Evolutionary conservation across 2,329 filamentous ascomycete genomes (phyloP).

Genomic region (Leptoxyphium fumago): DNA sequence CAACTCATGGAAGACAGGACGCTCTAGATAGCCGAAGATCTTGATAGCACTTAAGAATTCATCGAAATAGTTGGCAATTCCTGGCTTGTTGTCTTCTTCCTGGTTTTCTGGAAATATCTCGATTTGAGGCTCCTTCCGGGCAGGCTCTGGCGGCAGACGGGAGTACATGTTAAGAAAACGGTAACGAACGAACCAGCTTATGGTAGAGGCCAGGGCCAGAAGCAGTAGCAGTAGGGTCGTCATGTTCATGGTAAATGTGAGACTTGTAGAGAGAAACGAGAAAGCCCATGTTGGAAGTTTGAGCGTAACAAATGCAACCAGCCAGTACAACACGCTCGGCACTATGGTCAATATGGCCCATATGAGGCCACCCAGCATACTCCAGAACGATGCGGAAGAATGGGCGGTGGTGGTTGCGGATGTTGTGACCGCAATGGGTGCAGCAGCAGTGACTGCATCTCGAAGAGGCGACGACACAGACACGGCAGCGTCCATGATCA

Average conservation of each 20-base stretch:
- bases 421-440: background rate
- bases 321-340: constrained; percentile 55
- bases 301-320: constrained; percentile 72
- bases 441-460: background rate
- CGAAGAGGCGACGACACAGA: background rate
- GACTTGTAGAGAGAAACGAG: constrained; percentile 74
- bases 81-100: constrained; percentile 77
- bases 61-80: constrained; percentile 88
- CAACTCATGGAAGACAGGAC: constrained; percentile 93
- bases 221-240: constrained; percentile 83
- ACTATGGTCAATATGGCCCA: constrained; percentile 28
- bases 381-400: background rate
- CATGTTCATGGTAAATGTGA: constrained; percentile 97
- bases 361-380: constrained; percentile 19
- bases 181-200: constrained; percentile 90
- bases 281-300: constrained; percentile 83
- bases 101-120: constrained; percentile 90
- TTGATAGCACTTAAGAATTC: constrained; percentile 98
- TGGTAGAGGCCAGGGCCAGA: constrained; percentile 61
- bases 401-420: background rate
- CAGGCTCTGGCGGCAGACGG: constrained; percentile 80
- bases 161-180: constrained; percentile 96
- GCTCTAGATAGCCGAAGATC: constrained; percentile 92
- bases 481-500: background rate
- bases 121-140: constrained; percentile 87